Base-by-base conservation (phyloP, 129 eudicot species). In the Centella asiatica region DNA sequence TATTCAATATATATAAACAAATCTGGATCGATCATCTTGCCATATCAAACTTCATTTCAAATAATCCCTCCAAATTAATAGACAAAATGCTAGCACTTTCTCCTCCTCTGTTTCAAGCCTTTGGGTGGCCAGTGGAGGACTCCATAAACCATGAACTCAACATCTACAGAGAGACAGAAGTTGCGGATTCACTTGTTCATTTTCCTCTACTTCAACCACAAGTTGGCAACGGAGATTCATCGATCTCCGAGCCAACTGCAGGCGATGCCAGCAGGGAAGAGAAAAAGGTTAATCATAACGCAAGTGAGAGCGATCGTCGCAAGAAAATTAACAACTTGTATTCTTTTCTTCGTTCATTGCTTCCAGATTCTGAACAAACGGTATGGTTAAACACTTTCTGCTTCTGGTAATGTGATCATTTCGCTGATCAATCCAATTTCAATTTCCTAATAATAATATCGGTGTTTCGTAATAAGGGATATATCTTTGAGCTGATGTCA, bases 291-390 rank as follows among this genome's bases (percentile, higher is more conserved):
- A 60, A 72, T 24, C 82, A 77, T 67, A 77, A 72, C 40, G 74
- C 70, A 14, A 77, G 69, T 40, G 77, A 77, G 32, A 62, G 82
- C 19, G 71, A 59, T 67, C 71, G 82, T 25, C 64, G 78, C 18
- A 67, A 53, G 58, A 77, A 57, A 42, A 67, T 77, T 24, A 77
- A 67, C 40, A n/a, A 22, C 64, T 36, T 77, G 74, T 77, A 60
- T 62, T 61, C 77, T 47, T 33, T 71, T 48, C 74, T 77, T 11
- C 54, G 77, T 53, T 58, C 79, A 1, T 46, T 62, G 12, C 69
- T 68, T 32, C 72, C 69, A 4, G 25, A 59, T 37, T 26, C 72
- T 44, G 67, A 67, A 45, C 77, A 76, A 18, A 44, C 44, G 67
- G 81, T 71, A 66, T 20, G 64, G 33, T 15, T 1, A 33, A 19